Base-by-base conservation (phyloP, 345 rosid species). In the Gossypioides kirkii region DNA sequence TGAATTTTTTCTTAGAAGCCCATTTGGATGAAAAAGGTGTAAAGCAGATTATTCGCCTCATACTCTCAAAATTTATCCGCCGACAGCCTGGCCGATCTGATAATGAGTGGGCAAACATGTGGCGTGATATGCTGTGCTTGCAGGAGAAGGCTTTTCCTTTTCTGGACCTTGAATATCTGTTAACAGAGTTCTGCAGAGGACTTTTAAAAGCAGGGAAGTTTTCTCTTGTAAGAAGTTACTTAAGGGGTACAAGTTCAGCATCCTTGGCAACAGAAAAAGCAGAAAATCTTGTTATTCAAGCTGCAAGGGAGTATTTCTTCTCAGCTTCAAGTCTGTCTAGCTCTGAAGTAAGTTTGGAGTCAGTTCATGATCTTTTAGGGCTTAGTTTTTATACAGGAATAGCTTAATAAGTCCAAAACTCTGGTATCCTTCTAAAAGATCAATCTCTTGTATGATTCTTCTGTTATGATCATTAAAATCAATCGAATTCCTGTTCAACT, bases 31-130 rank as follows among this genome's bases (percentile, higher is more conserved):
- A 87, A 74, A 95, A 93, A 81, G 89, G 88, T 67, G 92, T 86
- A 45, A 93, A 93, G 65, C 98, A 95, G 86, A 93, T 90, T 80
- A 81, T 95, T 73, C 96, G 97, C 61, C 98, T 91, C 60, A 83
- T 95, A 77, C 94, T 95, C 73, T 95, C 99, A 53, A 95, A 92
- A 84, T 95, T 90, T 83, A 87, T 86, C 59, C 91, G 97, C 20
- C 84, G 93, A 74, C 98, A 91, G 73, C 94, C 91, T 60, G 84
- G 87, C 20, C 87, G 87, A 58, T 86, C 96, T 73, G 99, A 95
- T 88, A 91, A 87, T 84, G 99, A 93, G 73, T 95, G 99, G 99
- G 89, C 99, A 66, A 91, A 82, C 86, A 86, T 95, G 98, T 95
- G 98, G 99, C 91, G 90, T 59, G 97, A 95, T 82, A 77, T 95